Evolutionary conservation across 768 basidiomycete genomes (phyloP).

Genomic region (Boletus sp.): DNA sequence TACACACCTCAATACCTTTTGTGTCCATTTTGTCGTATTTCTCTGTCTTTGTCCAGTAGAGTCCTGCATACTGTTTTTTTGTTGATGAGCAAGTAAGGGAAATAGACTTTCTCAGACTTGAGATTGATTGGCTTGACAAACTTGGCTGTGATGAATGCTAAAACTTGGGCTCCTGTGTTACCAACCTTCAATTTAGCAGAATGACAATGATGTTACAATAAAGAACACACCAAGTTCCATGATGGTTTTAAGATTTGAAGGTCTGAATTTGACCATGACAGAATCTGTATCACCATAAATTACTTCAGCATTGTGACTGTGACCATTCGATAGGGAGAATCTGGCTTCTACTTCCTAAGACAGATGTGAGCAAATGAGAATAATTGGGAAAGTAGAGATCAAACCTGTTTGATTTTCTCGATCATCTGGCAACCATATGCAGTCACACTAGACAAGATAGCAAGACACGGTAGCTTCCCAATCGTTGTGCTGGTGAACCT

Average conservation of each 20-base stretch:
- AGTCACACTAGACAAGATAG: slow-evolving; percentile 94
- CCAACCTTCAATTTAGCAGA: not conserved
- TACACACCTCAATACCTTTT: slow-evolving; percentile 92
- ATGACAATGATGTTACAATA: not conserved
- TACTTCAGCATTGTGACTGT: slow-evolving; percentile 84
- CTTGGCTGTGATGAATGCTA: slow-evolving; percentile 83
- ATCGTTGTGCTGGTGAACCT: slow-evolving; percentile 98
- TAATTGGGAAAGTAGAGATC: slow-evolving; percentile 3
- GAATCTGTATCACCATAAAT: slow-evolving; percentile 99
- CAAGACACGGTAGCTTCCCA: slow-evolving; percentile 92
- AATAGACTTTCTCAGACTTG: slow-evolving; percentile 99
- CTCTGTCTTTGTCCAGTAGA: slow-evolving; percentile 95
- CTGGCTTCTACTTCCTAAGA: slow-evolving; percentile 79
- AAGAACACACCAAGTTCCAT: slow-evolving; percentile 79
- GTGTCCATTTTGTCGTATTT: slow-evolving; percentile 99
- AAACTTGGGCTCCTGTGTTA: slow-evolving; percentile 80
- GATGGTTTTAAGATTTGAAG: slow-evolving; percentile 77
- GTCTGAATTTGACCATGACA: slow-evolving; percentile 97
- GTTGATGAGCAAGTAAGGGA: slow-evolving; percentile 95
- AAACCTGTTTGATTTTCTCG: slow-evolving; percentile 87
- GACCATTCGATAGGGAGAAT: slow-evolving; percentile 83
- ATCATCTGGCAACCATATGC: slow-evolving; percentile 99
- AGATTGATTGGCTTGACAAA: slow-evolving; percentile 97
- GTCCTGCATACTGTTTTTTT: slow-evolving; percentile 98
- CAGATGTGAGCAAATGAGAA: not conserved